Percentiles rank a stretch among this genome's conserved stretches.
These are phyloP conservation scores for Macadamia tetraphylla DNA, from an alignment of 164 flowering plant species.

Conservation along the genomic window DNA sequence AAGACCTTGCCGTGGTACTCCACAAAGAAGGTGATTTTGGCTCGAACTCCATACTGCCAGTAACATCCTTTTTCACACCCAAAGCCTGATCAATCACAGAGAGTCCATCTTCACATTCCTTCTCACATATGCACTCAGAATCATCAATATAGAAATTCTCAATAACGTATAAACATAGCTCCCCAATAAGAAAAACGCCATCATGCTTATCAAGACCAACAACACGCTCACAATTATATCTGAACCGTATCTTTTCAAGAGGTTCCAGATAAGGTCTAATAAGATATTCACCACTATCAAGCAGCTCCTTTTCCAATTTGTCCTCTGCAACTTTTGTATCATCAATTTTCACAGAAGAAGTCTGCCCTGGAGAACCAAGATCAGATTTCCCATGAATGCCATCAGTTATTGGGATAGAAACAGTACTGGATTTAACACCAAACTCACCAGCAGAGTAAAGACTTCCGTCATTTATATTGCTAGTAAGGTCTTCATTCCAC, in stretches of 20 bases:
- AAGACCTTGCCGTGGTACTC: conserved; percentile 45
- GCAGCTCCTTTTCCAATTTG: conserved; percentile 68
- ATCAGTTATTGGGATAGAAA: conserved; percentile 57
- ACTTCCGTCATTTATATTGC: conserved; percentile 83
- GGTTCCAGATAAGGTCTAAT: conserved; percentile 95
- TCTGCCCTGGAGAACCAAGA: conserved; percentile 66
- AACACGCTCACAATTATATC: conserved; percentile 95
- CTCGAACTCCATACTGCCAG: conserved; percentile 61
- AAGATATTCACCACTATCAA: conserved; percentile 91
- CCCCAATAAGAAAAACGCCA: conserved; percentile 95
- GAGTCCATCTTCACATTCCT: conserved; percentile 86
- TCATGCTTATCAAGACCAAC: conserved; percentile 98
- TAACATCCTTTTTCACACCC: conserved; percentile 87
- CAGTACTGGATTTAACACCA: conserved; percentile 73
- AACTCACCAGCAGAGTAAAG: conserved; percentile 86
- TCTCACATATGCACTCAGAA: conserved; percentile 84
- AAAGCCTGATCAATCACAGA: conserved; percentile 98
- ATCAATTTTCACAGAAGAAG: conserved; percentile 58
- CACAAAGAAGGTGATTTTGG: conserved; percentile 78
- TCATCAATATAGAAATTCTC: conserved; percentile 94
- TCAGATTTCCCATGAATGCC: conserved; percentile 63
- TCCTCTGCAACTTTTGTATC: conserved; percentile 51
- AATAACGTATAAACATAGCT: conserved; percentile 75
- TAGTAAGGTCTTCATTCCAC: conserved; percentile 78
- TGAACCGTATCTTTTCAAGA: conserved; percentile 73